phyloP scores from a whole-genome alignment of 345 rosid genomes.

The Brassica juncea region DNA sequence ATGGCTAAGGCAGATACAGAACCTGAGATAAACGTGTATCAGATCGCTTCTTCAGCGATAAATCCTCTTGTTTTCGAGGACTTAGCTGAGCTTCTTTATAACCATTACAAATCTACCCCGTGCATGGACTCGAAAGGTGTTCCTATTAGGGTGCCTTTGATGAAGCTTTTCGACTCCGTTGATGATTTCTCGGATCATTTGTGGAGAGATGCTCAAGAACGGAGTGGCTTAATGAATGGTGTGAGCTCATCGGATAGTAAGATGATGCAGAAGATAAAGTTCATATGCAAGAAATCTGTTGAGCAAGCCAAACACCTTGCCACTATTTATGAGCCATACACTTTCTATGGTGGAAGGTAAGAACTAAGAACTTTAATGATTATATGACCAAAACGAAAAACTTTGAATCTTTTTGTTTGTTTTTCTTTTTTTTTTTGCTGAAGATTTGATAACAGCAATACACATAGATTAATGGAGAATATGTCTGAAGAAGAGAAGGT shows the following conservation, averaged over 20 bases:
- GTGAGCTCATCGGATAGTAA: slow-evolving; percentile 47
- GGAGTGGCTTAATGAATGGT: slow-evolving; percentile 47
- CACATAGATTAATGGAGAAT: slow-evolving; percentile 63
- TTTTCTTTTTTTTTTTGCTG: background rate
- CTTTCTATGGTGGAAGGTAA: slow-evolving; percentile 89
- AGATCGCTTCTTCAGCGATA: slow-evolving; percentile 83
- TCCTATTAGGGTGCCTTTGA: slow-evolving; percentile 66
- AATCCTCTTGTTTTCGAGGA: slow-evolving; percentile 77
- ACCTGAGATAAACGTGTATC: slow-evolving; percentile 73
- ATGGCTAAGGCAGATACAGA: slow-evolving; percentile 41
- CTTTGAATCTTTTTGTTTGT: background rate
- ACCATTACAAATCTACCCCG: slow-evolving; percentile 68
- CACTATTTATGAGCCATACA: slow-evolving; percentile 79
- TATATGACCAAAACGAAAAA: background rate
- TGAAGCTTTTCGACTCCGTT: slow-evolving; percentile 78
- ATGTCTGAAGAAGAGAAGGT: slow-evolving; percentile 80
- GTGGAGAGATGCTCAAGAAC: slow-evolving; percentile 57
- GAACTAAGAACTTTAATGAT: background rate
- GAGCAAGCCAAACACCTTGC: slow-evolving; percentile 88
- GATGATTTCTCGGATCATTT: slow-evolving; percentile 77
- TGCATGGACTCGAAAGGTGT: slow-evolving; percentile 73
- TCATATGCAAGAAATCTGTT: slow-evolving; percentile 66
- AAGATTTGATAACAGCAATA: slow-evolving; percentile 82
- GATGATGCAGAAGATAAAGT: slow-evolving; percentile 55
- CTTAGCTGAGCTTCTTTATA: slow-evolving; percentile 60